Evolutionary conservation across 2,329 filamentous ascomycete genomes (phyloP), one percentile per base, ranked within the genome.

Genomic region (Gaeumannomyces sp.): DNA sequence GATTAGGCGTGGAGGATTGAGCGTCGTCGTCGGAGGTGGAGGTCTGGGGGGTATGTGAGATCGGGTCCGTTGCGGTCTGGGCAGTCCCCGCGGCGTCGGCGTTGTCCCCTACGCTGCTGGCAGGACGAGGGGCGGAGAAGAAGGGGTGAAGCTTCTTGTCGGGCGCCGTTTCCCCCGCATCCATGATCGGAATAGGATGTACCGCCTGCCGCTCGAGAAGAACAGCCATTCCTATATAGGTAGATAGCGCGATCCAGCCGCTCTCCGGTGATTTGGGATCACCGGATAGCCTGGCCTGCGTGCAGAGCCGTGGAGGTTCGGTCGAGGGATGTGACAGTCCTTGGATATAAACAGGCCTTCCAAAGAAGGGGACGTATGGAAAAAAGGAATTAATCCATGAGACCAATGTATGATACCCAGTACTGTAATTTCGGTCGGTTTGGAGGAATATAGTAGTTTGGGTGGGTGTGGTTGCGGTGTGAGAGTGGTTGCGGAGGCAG

Each of bases 111-210:
- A 10, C 2, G 45, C 10, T 22, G 45, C 10, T 25, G 45, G 22
- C n/a, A 53, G 66, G 70, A 72, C 29, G 74, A 14, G 62, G 72
- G 1, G 75, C 67, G 1, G 71, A 70, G 70, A 86, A 86, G 74
- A 86, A 85, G 25, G 84, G 84, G 68, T 86, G 84, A 53, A 86
- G 70, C 68, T 82, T 84, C 70, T 79, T 80, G 29, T 60, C 56
- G 35, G 33, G 35, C n/a, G 31, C 62, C 31, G 57, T 19, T 22
- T 58, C 27, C 31, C 33, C 25, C 14, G 53, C 35, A 29, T 35
- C 56, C 62, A 64, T 64, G 27, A 19, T 60, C 57, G 62, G 62
- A n/a, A 53, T 16, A 64, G 33, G 14, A 31, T 45, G 38, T 45
- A 4, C 57, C 22, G 25, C 11, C 19, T 27, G 16, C 25, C 25